phyloP scores from a whole-genome alignment of 305 asterid genomes.

The Fraxinus floribunda region DNA sequence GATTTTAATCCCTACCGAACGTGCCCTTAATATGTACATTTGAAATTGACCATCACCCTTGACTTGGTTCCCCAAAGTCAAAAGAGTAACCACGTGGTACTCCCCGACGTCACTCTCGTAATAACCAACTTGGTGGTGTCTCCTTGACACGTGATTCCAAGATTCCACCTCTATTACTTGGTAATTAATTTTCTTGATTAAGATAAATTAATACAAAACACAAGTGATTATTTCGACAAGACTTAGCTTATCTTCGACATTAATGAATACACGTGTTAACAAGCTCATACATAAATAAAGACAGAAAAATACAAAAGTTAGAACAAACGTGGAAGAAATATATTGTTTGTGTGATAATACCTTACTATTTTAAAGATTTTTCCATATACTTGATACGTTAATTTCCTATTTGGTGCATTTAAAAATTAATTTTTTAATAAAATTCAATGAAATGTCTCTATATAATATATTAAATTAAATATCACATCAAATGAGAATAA shows the following conservation, averaged over 20 bases:
- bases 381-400: not conserved
- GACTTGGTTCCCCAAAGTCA: not conserved
- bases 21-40: not conserved
- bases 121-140: constrained; percentile 9
- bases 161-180: not conserved
- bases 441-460: not conserved
- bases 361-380: not conserved
- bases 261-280: not conserved
- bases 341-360: not conserved
- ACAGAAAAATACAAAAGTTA: not conserved
- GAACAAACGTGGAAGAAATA: not conserved
- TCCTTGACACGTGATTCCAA: constrained; percentile 23
- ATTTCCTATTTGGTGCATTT: not conserved
- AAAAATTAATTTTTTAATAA: not conserved
- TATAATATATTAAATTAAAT: no score
- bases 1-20: no score
- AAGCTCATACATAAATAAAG: not conserved
- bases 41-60: not conserved
- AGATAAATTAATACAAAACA: not conserved
- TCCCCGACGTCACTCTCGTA: constrained; percentile 24
- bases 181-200: not conserved
- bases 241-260: not conserved
- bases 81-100: constrained; percentile 6
- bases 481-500: not conserved
- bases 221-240: not conserved